Base-by-base conservation (phyloP, 495 filamentous ascomycete species). In the Podospora didyma region DNA sequence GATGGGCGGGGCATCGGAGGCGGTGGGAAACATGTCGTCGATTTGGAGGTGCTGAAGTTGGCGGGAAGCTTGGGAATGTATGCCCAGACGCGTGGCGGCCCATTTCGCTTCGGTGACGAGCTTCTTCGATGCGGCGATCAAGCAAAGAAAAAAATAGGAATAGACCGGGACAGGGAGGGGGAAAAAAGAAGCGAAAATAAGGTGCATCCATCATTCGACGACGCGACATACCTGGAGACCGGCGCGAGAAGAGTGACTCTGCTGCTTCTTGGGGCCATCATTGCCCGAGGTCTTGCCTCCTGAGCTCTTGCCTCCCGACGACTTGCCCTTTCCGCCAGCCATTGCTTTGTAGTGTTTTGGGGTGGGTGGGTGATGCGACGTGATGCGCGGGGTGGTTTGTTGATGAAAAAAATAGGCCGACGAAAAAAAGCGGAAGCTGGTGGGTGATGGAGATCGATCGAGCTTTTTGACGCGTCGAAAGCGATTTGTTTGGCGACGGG, bases 171-270 rank as follows among this genome's bases (percentile, higher is more conserved):
- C 16, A 51, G 47, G n/a, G 23, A 44, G 46, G 54, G 60, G 61
- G 60, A 45, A 59, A 41, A 23, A 58, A 21, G 9, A 31, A 31
- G 26, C 9, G 4, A 9, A 31, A 31, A 31, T 3, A 31, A 31
- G 45, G 57, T 60, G 59, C 57, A 68, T 61, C 50, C 14, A 26
- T 34, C 11, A 17, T 24, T 16, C 9, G 3, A 26, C 17, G 35
- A 54, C 49, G 31, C 14, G 67, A 84, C 94, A 83, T 79, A 98
- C 94, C 88, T 98, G 94, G 68, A 98, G 83, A 74, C 94, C 94
- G 74, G 94, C 94, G 76, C 97, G 96, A 66, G 90, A 90, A 64
- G 93, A 97, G 80, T 98, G 94, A 67, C 92, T 96, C 78, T 97
- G 93, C 75, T 97, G 92, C 66, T 89, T 88, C 81, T 97, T 96